Evolutionary conservation across 148 eudicot genomes (phyloP), one percentile per base, ranked within the genome.

Genomic region (Silene conica): DNA sequence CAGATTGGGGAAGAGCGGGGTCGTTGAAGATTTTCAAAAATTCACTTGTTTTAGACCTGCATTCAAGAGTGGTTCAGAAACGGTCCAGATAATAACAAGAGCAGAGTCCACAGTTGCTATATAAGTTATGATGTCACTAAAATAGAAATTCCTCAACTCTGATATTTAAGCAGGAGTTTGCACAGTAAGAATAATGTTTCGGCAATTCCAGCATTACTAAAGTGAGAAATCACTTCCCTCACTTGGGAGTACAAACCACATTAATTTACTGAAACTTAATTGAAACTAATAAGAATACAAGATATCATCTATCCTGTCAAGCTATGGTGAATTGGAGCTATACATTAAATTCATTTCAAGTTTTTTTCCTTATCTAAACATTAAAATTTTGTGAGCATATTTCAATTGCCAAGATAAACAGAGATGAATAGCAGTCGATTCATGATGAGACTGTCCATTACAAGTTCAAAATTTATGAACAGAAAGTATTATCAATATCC

Each of bases 11-110:
- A 76, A 73, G 74, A 59, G 72, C 22, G 70, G 93, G 81, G 84
- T 85, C 87, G 16, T 80, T 78, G 78, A 92, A 80, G 25, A 85
- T 86, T 75, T 77, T 76, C 74, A 82, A 21, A 43, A 95, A 71
- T 64, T 86, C 88, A 74, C 71, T 82, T 55, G 89, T 86, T 82
- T 79, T 92, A 70, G 80, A 73, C 73, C 98, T 92, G 96, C 82
- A 86, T 56, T 66, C 31, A 59, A 31, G 18, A 54, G 22, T 54
- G 46, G 34, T 23, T 79, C 16, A 79, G 25, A 56, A 56, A 19
- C 63, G 3, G 60, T 43, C 71, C 69, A 69, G n/a, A 74, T 25
- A 43, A n/a, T 18, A 26, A 9, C 23, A 15, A 67, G 61, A 14
- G 21, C 31, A 67, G 21, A 38, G 50, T 10, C 34, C 22, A 59